A percentile compares a stretch with the other conserved stretches of the same genome.
phyloP scores from a whole-genome alignment of 768 basidiomycete species.

The Leucogyrophana mollusca region DNA sequence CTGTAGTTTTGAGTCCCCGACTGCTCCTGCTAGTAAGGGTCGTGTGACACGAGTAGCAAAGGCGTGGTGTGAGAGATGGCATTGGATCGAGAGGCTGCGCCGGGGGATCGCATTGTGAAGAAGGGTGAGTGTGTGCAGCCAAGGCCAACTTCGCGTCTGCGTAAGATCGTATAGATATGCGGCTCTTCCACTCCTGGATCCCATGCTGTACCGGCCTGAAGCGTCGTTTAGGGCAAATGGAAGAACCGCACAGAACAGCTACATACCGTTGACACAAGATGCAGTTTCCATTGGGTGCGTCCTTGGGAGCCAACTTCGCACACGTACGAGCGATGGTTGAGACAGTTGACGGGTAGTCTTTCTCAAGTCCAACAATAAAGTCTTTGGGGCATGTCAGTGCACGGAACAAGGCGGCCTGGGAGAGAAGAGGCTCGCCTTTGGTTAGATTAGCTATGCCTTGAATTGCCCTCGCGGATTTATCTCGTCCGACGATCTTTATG shows the following conservation, averaged over 20 bases:
- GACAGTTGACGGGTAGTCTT: slow-evolving; percentile 84
- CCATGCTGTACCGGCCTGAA: slow-evolving; percentile 62
- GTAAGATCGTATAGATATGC: slow-evolving; percentile 67
- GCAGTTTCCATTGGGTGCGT: slow-evolving; percentile 48
- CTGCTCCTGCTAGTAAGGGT: slow-evolving; percentile 57
- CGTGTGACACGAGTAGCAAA: slow-evolving; percentile 67
- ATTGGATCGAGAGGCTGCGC: slow-evolving; percentile 1
- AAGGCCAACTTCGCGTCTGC: slow-evolving; percentile 14
- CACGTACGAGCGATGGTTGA: slow-evolving; percentile 82
- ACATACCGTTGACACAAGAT: slow-evolving; percentile 63
- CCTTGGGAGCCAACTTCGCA: slow-evolving; percentile 71
- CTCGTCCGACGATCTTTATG: slow-evolving; percentile 50
- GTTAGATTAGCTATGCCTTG: slow-evolving; percentile 68
- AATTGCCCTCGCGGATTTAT: slow-evolving; percentile 42
- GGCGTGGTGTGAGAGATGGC: slow-evolving; percentile 34
- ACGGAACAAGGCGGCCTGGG: neutral
- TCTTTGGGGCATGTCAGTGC: slow-evolving; percentile 41
- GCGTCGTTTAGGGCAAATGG: neutral
- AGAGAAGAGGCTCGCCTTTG: slow-evolving; percentile 46
- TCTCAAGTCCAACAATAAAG: slow-evolving; percentile 78
- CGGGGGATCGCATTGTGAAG: slow-evolving; percentile 1
- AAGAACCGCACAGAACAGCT: neutral
- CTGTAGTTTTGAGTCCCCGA: slow-evolving; percentile 32
- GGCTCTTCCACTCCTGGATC: slow-evolving; percentile 70
- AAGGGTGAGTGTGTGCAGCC: slow-evolving; percentile 9